Evolutionary conservation across 2,329 filamentous ascomycete genomes (phyloP).

Genomic region (Fusarium ambrosium): DNA sequence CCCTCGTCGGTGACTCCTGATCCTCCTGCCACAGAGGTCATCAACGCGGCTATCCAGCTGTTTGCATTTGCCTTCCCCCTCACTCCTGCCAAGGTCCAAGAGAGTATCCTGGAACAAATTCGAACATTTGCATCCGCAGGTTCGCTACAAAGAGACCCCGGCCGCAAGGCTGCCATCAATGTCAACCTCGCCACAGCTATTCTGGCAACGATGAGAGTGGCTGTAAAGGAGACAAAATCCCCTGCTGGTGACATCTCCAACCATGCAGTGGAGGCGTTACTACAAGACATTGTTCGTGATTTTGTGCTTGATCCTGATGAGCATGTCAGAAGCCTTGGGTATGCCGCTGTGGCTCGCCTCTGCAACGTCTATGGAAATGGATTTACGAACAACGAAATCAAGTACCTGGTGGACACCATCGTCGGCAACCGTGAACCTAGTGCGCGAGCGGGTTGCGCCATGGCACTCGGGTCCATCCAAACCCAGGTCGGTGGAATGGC

Average conservation of each 20-base stretch:
- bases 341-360: conserved; percentile 86
- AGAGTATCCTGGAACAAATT: conserved; percentile 95
- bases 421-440: conserved; percentile 94
- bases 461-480: conserved; percentile 93
- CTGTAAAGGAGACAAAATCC: conserved; percentile 83
- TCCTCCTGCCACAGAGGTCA: conserved; percentile 90
- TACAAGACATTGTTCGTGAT: conserved; percentile 79
- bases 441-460: conserved; percentile 92
- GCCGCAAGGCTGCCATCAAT: conserved; percentile 89
- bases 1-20: conserved; percentile 70
- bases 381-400: conserved; percentile 91
- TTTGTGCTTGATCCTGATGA: conserved; percentile 88
- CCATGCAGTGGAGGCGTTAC: conserved; percentile 82
- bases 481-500: conserved; percentile 98
- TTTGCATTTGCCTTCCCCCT: conserved; percentile 93
- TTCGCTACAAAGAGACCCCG: conserved; percentile 85
- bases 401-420: conserved; percentile 92
- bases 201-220: conserved; percentile 83
- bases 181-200: conserved; percentile 91
- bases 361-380: conserved; percentile 87
- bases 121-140: conserved; percentile 88
- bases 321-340: conserved; percentile 87
- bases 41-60: conserved; percentile 92
- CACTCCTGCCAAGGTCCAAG: conserved; percentile 91
- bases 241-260: conserved; percentile 80